Evolutionary conservation across 139 green algal species (phyloP).

Genomic region (Zygnema circumcarinatum): DNA sequence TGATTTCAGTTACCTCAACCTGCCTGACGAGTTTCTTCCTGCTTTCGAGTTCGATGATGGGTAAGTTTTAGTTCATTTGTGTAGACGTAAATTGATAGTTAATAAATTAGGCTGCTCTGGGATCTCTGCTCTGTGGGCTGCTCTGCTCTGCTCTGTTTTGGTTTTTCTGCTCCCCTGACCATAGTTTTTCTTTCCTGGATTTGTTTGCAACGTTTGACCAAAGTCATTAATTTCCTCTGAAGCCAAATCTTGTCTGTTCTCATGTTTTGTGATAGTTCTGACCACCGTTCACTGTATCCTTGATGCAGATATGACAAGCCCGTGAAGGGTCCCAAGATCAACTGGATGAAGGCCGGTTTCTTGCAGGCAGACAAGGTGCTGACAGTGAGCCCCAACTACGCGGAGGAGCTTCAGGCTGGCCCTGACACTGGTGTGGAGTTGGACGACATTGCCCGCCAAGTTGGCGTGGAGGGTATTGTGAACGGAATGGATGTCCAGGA

Average conservation of each 20-base stretch:
- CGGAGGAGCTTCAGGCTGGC: conserved; percentile 84
- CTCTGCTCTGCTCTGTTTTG: too few species aligned
- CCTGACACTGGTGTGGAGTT: conserved; percentile 88
- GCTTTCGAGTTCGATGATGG: conserved; percentile 89
- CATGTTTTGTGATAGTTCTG: too few species aligned
- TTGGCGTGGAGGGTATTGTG: conserved; percentile 94
- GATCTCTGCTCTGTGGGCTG: too few species aligned
- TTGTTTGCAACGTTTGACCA: too few species aligned
- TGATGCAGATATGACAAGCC: conserved; percentile 68
- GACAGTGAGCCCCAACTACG: conserved; percentile 97
- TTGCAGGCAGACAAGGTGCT: conserved; percentile 86
- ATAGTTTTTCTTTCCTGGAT: too few species aligned
- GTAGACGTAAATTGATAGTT: not conserved
- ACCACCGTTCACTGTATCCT: too few species aligned
- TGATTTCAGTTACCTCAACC: conserved; percentile 74
- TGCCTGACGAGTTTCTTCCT: conserved; percentile 70
- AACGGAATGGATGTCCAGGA: conserved; percentile 97
- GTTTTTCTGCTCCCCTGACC: too few species aligned
- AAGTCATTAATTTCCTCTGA: too few species aligned
- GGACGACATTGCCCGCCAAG: conserved; percentile 70
- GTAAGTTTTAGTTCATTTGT: conserved; percentile 69
- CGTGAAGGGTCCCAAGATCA: conserved; percentile 80
- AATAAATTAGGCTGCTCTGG: too few species aligned
- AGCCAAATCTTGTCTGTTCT: too few species aligned
- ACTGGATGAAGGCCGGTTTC: conserved; percentile 96